These are phyloP conservation scores for Phytopythium aichiense DNA, from an alignment of 352 stramenopile genomes.

Conservation along the genomic window DNA sequence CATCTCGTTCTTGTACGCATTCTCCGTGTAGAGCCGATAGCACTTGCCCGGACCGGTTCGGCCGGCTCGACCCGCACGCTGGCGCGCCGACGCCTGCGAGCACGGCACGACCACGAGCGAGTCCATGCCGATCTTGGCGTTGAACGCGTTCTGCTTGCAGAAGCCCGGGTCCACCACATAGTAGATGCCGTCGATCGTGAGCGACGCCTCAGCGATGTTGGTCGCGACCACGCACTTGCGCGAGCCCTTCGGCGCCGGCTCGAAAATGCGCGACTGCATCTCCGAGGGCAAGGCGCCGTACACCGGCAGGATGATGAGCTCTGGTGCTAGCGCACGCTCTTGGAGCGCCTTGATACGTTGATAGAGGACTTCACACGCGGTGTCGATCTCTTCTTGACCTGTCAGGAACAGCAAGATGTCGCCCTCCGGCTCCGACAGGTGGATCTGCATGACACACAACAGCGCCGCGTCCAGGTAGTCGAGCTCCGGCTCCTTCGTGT, in stretches of 20 bases:
- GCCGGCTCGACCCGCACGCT: conserved; percentile 96
- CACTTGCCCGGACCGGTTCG: conserved; percentile 99
- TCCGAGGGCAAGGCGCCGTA: conserved; percentile 98
- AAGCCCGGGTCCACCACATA: conserved; percentile 95
- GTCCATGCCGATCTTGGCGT: conserved; percentile 99
- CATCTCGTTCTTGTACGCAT: conserved; percentile 98
- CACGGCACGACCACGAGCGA: conserved; percentile 98
- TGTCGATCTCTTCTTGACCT: conserved; percentile 99
- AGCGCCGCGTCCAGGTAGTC: conserved; percentile 98
- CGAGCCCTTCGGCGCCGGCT: conserved; percentile 92
- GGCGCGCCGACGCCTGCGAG: conserved; percentile 96
- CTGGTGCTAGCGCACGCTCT: conserved; percentile 90
- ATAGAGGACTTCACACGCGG: conserved; percentile 96
- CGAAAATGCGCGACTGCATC: conserved; percentile 99
- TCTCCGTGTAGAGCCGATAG: conserved; percentile 99
- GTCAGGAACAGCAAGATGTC: conserved; percentile 99
- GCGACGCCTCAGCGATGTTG: conserved; percentile 99
- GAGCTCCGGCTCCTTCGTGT: conserved; percentile 97
- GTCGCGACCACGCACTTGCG: conserved; percentile 99
- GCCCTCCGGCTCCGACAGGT: conserved; percentile 96
- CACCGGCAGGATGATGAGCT: conserved; percentile 98
- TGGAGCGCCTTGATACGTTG: conserved; percentile 97
- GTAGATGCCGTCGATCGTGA: conserved; percentile 99
- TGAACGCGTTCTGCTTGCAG: conserved; percentile 99
- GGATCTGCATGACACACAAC: conserved; percentile 99